Base-by-base conservation (phyloP, 2,329 filamentous ascomycete species). In the Aspergillus cejpii region DNA sequence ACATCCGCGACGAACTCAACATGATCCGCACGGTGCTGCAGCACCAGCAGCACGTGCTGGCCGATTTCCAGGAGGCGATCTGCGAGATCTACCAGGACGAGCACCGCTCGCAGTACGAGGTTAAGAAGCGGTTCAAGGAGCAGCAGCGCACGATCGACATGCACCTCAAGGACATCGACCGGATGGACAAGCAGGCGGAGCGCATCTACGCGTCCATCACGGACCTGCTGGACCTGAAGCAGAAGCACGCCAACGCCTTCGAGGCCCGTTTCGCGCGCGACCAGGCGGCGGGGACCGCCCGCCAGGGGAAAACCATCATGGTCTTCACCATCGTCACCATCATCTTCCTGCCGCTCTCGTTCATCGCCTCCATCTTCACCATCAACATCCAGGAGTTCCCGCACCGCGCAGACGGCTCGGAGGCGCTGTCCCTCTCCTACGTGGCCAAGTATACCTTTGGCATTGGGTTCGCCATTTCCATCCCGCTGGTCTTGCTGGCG, bases 211-310 rank as follows among this genome's bases (percentile, higher is more conserved):
- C 73, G 34, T 76, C 73, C 45, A 74, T 84, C 36, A 80, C 76
- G 0, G 76, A 83, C 52, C 65, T 84, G 4, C 74, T 85, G 0
- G 81, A 84, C 51, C 71, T 84, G 1, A 85, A 85, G 55, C 81
- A 85, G 54, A 84, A 84, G 60, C 80, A 84, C 46, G 80, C 79
- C 51, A 84, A 84, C 62, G 79, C 79, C 0, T 76, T 83, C 37
- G 81, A 84, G 57, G 81, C 80, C 1, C 75, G 80, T 2, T 83
- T 69, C 45, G 63, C 65, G 3, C 64, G 68, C 17, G 77, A 83
- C 39, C 79, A 83, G 59, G 80, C 81, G 0, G 73, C 77, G 2
- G 76, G 77, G 1, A 81, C 80, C 0, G 77, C 79, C 1, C 70
- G 74, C 6, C 72, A 83, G 63, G 74, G 67, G 2, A 75, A 75